Base-by-base conservation (phyloP, 306 rosid species). In the Ziziphus jujuba region DNA sequence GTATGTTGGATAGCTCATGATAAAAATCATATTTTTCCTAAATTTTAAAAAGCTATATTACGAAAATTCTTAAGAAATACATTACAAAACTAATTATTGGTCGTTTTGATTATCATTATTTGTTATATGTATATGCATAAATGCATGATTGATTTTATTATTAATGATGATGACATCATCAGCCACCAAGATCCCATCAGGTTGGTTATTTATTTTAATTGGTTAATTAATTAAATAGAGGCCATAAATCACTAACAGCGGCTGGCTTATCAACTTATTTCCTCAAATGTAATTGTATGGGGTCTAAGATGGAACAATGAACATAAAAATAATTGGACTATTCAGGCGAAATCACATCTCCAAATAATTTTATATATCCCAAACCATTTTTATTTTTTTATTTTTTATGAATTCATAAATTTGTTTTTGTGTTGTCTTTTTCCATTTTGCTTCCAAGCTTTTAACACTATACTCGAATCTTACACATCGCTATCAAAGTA, bases 401-500 rank as follows among this genome's bases (percentile, higher is more conserved):
- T 38, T 3, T 38, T 7, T 10, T 0, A 44, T 22, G 6, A 24
- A 59, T 20, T 28, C 40, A 2, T 28, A 50, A 52, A 16, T 56
- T 56, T 59, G 65, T 68, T 53, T 17, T 31, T 69, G 59, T 23
- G 33, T 72, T 47, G 74, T 56, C 66, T 12, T 61, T 77, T 56
- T 36, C 51, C 50, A n/a, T 12, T 55, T 72, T 47, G 52, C 70
- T 67, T 67, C 48, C 33, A 61, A 50, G 15, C 22, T 40, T 48
- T 5, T 36, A 34, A 48, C 52, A 40, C 65, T 48, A 56, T 34
- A 14, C 31, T 24, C 23, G 70, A 56, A 23, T 72, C 44, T 59
- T 57, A 45, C 1, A 33, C 59, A 33, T 69, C 63, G 59, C 74
- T 69, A 75, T 75, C 78, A 14, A 72, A 70, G 70, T 75, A 40